Evolutionary conservation across 108 stramenopile species (phyloP), one percentile per base, ranked within the genome.

Genomic region (Pseudonitzschia pungens): DNA sequence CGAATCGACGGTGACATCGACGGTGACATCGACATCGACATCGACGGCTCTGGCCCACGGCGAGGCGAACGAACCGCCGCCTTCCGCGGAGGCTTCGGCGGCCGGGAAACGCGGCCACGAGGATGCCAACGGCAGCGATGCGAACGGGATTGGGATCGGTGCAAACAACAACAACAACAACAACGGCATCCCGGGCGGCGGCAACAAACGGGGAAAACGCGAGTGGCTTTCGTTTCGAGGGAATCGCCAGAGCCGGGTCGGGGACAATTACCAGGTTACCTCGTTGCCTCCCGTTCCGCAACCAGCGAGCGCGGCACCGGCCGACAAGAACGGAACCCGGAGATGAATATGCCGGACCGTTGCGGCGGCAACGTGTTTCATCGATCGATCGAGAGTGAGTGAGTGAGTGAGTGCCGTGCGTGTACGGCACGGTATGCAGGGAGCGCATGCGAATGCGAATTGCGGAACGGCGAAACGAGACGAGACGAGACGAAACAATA

Each of bases 141-240:
- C 21, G 24, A 54, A 2, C 18, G 33, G 22, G 43, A 66, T 42
- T 2, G 36, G 36, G 36, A 69, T 31, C 69, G 50, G 14, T 32
- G 55, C 53, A 16, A 56, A n/a, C 45, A 42, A 27, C 59, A 62
- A 7, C 26, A 51, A 1, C 12, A 15, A 59, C 57, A 26, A 21
- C 28, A 29, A 31, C 54, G n/a, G 12, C 32, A 28, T 33, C 41
- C 18, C 12, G 16, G 24, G 29, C 18, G 41, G 70, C 0, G 55
- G 27, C 24, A 43, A 57, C 57, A 74, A 74, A 70, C 79, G 79
- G 44, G 69, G 20, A 12, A 74, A 74, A 41, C 55, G 41, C 42
- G 79, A 80, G 48, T 74, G 69, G 73, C 53, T 80, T 16, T 73
- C 79, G 42, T 80, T 60, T 50, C 79, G 36, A 54, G 79, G 77